Conservation (phyloP, 164 flowering plant species). For the Nelumbo lutea region DNA sequence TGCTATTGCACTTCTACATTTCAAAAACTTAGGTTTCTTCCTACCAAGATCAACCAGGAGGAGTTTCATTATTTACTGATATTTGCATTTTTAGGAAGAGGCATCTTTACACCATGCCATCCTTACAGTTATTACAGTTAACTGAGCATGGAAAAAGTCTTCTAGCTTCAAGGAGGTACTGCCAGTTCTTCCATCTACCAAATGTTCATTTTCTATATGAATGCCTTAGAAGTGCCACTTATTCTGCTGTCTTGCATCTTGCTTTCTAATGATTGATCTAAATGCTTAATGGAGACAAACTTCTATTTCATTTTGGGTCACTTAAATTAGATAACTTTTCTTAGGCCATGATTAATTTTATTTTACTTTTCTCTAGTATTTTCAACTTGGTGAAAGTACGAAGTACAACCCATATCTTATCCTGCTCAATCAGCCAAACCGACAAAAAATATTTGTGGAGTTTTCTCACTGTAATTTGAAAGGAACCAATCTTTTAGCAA, state of each 20-base stretch:
- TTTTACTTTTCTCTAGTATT: too few species aligned
- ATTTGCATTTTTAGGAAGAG: conserved; percentile 10
- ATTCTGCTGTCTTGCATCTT: conserved; percentile 1
- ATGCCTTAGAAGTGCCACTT: not conserved
- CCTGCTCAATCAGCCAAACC: too few species aligned
- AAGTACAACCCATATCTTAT: too few species aligned
- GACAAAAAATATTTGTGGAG: too few species aligned
- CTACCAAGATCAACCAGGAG: conserved; percentile 6
- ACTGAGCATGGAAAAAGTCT: conserved; percentile 80
- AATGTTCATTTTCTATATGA: not conserved
- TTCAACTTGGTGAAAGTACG: too few species aligned
- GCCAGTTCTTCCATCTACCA: not conserved
- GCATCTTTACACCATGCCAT: conserved; percentile 51
- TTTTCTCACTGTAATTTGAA: too few species aligned
- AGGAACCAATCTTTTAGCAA: too few species aligned
- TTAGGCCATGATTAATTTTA: too few species aligned
- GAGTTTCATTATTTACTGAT: not conserved
- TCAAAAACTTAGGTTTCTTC: not conserved
- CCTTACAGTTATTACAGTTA: conserved; percentile 82
- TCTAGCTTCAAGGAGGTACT: conserved; percentile 78
- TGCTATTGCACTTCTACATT: conserved; percentile 3
- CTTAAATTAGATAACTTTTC: too few species aligned
- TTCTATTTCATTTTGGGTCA: not conserved
- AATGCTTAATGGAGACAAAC: conserved; percentile 1
- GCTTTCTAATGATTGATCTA: not conserved